Evolutionary conservation across 2,329 filamentous ascomycete species (phyloP).

Genomic region (Diplodia scrobiculata): DNA sequence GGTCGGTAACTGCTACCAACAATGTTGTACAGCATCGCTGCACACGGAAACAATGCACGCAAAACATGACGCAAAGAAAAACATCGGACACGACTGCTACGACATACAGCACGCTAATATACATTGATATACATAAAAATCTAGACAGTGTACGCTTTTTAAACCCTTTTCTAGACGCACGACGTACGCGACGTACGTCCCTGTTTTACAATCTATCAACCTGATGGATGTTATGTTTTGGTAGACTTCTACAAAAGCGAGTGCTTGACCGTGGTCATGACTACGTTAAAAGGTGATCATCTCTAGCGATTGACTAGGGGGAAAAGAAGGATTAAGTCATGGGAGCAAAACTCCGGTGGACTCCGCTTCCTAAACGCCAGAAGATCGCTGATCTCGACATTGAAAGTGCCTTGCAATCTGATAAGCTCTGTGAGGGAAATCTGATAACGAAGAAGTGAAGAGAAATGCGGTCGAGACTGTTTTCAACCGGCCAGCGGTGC

Average conservation of each 20-base stretch:
- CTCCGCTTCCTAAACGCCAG: slow-evolving; percentile 6
- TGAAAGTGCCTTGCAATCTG: slow-evolving; percentile 7
- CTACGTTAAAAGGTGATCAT: not conserved
- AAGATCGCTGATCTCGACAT: not conserved
- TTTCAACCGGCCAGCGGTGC: slow-evolving; percentile 28
- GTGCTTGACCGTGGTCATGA: slow-evolving; percentile 9
- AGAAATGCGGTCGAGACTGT: not conserved
- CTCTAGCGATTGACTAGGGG: slow-evolving; percentile 11
- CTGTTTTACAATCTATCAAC: not conserved
- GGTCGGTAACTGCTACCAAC: too few relatives aligned
- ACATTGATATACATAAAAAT: not conserved
- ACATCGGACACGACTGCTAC: not conserved
- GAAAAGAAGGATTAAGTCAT: not conserved
- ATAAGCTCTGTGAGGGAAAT: not conserved
- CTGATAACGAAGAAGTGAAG: not conserved
- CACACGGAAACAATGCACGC: not conserved
- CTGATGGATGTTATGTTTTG: not conserved
- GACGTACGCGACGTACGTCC: not conserved
- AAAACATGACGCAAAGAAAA: not conserved
- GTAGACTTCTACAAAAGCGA: slow-evolving; percentile 2
- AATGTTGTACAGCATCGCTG: too few relatives aligned
- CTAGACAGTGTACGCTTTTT: not conserved
- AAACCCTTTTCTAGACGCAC: not conserved
- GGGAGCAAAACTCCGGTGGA: not conserved
- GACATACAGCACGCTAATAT: not conserved